A percentile compares a stretch with the other conserved stretches of the same genome.
phyloP scores from a whole-genome alignment of 2,329 filamentous ascomycete species.

The Sarocladium brachiariae region DNA sequence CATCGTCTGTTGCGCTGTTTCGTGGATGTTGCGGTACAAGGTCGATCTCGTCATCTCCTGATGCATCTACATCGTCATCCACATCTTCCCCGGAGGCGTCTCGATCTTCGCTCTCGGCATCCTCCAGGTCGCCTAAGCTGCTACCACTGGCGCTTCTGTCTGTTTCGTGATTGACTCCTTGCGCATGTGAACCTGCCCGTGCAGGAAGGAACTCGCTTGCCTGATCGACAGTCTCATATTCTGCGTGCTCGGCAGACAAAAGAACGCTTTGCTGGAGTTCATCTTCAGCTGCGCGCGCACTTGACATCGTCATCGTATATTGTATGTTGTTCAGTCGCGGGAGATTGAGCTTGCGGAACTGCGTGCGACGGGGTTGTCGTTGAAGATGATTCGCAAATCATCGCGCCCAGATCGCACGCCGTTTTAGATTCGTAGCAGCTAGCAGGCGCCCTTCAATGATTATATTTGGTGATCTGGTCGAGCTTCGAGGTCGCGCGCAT shows the following conservation, averaged over 20 bases:
- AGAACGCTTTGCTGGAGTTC: conserved; percentile 50
- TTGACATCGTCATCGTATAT: conserved; percentile 18
- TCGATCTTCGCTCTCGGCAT: conserved; percentile 30
- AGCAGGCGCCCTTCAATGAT: background rate
- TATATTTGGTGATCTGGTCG: background rate
- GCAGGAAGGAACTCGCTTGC: conserved; percentile 22
- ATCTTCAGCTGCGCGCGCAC: conserved; percentile 49
- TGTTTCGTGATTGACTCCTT: background rate
- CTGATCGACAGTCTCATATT: conserved; percentile 30
- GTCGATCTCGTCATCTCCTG: conserved; percentile 29
- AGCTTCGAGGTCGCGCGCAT: conserved; percentile 4
- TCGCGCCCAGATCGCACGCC: conserved; percentile 7
- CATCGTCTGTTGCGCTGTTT: conserved; percentile 19
- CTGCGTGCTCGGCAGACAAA: conserved; percentile 39
- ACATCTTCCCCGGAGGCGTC: conserved; percentile 36
- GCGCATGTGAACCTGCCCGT: conserved; percentile 8
- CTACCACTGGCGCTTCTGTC: background rate
- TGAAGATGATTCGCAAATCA: conserved; percentile 3
- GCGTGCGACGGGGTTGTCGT: conserved; percentile 8
- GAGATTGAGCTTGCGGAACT: conserved; percentile 4
- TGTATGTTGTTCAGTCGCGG: conserved; percentile 1
- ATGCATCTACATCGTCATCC: conserved; percentile 36
- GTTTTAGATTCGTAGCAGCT: background rate
- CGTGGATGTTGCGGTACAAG: conserved; percentile 7
- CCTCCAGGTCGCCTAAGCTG: conserved; percentile 20